Evolutionary conservation across 257 asterid genomes (phyloP), one percentile per base, ranked within the genome.

Genomic region (Solanum pimpinellifolium): DNA sequence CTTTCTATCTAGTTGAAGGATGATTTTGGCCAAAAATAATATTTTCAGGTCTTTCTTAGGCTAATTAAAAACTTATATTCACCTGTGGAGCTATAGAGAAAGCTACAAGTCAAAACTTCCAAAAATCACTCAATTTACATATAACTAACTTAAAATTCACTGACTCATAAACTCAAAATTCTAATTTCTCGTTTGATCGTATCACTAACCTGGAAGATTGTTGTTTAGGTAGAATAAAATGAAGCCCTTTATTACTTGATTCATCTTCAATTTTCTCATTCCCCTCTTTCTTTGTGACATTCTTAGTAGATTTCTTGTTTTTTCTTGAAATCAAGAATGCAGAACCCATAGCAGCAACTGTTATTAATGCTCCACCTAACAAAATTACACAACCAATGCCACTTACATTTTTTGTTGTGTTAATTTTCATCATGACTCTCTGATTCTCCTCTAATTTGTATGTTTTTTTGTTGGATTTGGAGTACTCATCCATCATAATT

Each of bases 301-400:
- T 88, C 83, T 88, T 68, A 69, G 69, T 81, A 75, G 94, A 88
- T 86, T 92, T 91, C 89, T 87, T 73, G 56, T 86, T 27, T 78
- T 87, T 89, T 56, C 60, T 87, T 74, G 90, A 83, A 88, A 90
- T 70, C 0, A 77, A 77, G 14, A 77, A 77, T 25, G 89, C 91
- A 0, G 92, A 90, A 3, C 91, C 91, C 35, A 93, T 47, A 44
- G 95, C 94, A 47, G 95, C 94, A 47, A 95, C 96, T 65, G 95
- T 89, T 37, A 94, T 95, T 92, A 93, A 91, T 44, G 92, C 98
- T 35, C 97, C 97, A 29, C 96, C 94, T 62, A 95, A 86, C 87
- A 94, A 86, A 85, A 94, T 65, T 72, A 95, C 88, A 52, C 89
- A 76, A 66, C 91, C 93, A 80, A 92, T 95, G 15, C 92, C 95